phyloP scores from a whole-genome alignment of 106 monocot genomes.

The Allium cepa region DNA sequence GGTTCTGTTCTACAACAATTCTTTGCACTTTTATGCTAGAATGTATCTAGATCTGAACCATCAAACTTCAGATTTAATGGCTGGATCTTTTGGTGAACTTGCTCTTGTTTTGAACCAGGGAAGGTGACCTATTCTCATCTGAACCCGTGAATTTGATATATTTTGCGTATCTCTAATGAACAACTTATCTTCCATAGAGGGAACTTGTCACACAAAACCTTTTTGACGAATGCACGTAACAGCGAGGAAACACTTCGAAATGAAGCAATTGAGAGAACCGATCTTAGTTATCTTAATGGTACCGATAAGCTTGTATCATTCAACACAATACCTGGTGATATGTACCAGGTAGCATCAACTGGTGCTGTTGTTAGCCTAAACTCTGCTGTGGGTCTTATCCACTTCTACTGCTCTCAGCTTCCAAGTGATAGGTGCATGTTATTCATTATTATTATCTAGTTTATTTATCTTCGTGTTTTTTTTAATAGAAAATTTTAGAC shows the following conservation, averaged over 20 bases:
- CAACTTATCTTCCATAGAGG: slow-evolving; percentile 36
- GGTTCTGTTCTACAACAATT: no score
- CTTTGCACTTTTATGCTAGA: no score
- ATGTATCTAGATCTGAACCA: no score
- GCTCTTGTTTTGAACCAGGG: no score
- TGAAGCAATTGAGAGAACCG: slow-evolving; percentile 96
- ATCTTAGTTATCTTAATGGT: slow-evolving; percentile 94
- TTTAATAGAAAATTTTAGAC: not conserved
- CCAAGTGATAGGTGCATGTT: slow-evolving; percentile 81
- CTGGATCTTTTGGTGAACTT: no score
- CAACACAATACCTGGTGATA: slow-evolving; percentile 55
- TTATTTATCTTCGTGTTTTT: slow-evolving; percentile 4
- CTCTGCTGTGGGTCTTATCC: slow-evolving; percentile 97
- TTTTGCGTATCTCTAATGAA: not conserved
- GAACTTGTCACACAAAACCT: slow-evolving; percentile 89
- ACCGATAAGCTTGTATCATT: slow-evolving; percentile 38
- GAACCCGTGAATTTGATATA: no score
- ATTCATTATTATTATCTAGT: not conserved
- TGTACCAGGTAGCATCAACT: slow-evolving; percentile 92
- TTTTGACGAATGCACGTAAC: slow-evolving; percentile 91
- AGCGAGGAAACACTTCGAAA: slow-evolving; percentile 98
- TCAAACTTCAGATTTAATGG: no score
- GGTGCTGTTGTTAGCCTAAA: slow-evolving; percentile 97
- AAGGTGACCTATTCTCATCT: no score
- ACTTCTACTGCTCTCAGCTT: slow-evolving; percentile 96